phyloP scores from a whole-genome alignment of 2,329 filamentous ascomycete genomes.

The Colletotrichum sp. region DNA sequence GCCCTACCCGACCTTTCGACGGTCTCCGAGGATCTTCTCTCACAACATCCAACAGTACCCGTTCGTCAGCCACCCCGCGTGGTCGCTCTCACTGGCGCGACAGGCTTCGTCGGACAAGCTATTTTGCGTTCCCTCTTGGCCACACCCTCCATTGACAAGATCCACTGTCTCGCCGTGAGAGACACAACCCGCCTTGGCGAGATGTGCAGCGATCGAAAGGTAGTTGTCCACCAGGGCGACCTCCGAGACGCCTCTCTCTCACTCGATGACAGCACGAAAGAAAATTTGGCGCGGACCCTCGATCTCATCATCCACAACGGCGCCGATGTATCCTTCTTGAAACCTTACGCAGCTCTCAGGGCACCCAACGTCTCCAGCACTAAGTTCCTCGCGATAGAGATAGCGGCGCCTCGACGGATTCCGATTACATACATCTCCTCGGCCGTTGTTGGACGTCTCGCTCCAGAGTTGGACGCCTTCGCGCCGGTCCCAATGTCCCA shows the following conservation, averaged over 20 bases:
- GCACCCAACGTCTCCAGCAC: constrained; percentile 33
- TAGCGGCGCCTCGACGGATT: constrained; percentile 26
- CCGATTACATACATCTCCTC: constrained; percentile 44
- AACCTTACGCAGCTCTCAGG: constrained; percentile 32
- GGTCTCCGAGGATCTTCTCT: not conserved
- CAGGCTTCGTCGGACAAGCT: constrained; percentile 22
- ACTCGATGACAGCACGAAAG: constrained; percentile 29
- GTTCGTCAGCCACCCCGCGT: not conserved
- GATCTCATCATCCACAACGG: constrained; percentile 58
- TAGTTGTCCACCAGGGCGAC: constrained; percentile 41
- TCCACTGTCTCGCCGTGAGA: constrained; percentile 20
- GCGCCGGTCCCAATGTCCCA: constrained; percentile 3
- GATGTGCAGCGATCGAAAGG: constrained; percentile 26
- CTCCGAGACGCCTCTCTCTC: constrained; percentile 40
- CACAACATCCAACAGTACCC: not conserved
- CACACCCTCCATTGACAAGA: not conserved
- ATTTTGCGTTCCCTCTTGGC: constrained; percentile 3
- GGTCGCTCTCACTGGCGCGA: constrained; percentile 20
- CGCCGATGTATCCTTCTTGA: constrained; percentile 36
- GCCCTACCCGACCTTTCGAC: not conserved
- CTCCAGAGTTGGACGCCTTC: constrained; percentile 7
- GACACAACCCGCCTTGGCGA: not conserved
- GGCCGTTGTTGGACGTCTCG: constrained; percentile 20
- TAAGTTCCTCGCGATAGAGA: constrained; percentile 25
- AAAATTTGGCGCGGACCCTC: constrained; percentile 13